Conservation (phyloP, 2,329 filamentous ascomycete genomes). For the Pseudogymnoascus sp. region DNA sequence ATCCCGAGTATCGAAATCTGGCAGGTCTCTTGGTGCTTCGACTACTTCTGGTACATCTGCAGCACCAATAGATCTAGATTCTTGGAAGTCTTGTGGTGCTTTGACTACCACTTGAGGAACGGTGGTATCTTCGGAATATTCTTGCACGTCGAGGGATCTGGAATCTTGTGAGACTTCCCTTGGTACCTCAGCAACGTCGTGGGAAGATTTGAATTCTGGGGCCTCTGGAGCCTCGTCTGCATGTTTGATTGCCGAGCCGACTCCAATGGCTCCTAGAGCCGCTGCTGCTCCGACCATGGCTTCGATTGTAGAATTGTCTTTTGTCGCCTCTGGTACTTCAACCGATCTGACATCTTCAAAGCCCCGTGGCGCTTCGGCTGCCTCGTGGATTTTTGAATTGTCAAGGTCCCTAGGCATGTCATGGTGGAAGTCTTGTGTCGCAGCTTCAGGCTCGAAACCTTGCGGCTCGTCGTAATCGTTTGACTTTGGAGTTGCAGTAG, state of each 20-base stretch:
- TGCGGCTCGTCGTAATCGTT: background rate
- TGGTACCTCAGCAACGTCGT: background rate
- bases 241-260: background rate
- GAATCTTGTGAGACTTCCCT: background rate
- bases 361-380: background rate
- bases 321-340: background rate
- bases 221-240: background rate
- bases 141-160: background rate
- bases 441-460: background rate
- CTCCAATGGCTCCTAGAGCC: background rate
- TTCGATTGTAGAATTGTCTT: background rate
- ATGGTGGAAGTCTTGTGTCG: background rate
- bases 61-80: background rate
- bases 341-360: background rate
- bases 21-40: background rate
- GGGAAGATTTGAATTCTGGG: background rate
- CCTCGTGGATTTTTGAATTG: background rate
- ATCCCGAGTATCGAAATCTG: background rate
- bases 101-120: slow-evolving; percentile 1
- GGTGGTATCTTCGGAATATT: background rate
- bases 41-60: background rate
- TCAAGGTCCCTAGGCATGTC: background rate
- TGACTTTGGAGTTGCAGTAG: background rate
- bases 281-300: background rate
- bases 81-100: background rate